A percentile compares a stretch with the other conserved stretches of the same genome.
Evolutionary conservation across 2,329 filamentous ascomycete genomes (phyloP).

Genomic region (Torrubiella hemipterigena): DNA sequence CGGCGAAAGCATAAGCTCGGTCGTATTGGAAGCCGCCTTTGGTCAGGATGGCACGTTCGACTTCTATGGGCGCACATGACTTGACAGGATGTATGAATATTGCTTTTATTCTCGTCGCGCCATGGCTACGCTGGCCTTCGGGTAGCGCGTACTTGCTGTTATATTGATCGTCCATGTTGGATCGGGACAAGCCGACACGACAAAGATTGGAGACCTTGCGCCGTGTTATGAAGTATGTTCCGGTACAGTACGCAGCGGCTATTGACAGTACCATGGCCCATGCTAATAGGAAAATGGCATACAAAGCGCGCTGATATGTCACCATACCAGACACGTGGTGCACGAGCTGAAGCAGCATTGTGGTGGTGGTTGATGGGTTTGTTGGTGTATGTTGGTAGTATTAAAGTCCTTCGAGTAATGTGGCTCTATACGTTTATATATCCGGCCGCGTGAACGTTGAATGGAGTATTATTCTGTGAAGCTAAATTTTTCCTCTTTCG

Average conservation of each 20-base stretch:
- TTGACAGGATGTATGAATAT: conserved; percentile 16
- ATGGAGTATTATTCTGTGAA: too few relatives aligned
- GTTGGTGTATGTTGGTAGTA: too few relatives aligned
- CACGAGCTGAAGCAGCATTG: background rate
- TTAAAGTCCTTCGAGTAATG: too few relatives aligned
- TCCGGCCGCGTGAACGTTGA: too few relatives aligned
- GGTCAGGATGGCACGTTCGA: conserved; percentile 11
- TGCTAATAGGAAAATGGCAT: background rate
- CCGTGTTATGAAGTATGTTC: conserved; percentile 1
- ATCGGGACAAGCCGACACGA: conserved; percentile 9
- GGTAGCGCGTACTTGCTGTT: conserved; percentile 8
- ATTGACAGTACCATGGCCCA: too few relatives aligned
- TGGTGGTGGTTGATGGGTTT: too few relatives aligned
- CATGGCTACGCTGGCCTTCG: background rate
- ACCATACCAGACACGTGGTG: background rate
- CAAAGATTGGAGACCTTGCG: conserved; percentile 6
- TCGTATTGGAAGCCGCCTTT: conserved; percentile 14
- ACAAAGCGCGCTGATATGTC: background rate
- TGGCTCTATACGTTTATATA: too few relatives aligned
- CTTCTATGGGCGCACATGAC: conserved; percentile 14
- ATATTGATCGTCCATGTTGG: conserved; percentile 15
- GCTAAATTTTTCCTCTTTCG: too few relatives aligned
- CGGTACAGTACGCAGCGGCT: conserved; percentile 1
- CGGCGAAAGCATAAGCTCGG: conserved; percentile 16
- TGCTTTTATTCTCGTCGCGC: conserved; percentile 13